Percentiles rank a stretch among this genome's conserved stretches.
phyloP scores from a whole-genome alignment of 345 rosid species.

The Orychophragmus violaceus region DNA sequence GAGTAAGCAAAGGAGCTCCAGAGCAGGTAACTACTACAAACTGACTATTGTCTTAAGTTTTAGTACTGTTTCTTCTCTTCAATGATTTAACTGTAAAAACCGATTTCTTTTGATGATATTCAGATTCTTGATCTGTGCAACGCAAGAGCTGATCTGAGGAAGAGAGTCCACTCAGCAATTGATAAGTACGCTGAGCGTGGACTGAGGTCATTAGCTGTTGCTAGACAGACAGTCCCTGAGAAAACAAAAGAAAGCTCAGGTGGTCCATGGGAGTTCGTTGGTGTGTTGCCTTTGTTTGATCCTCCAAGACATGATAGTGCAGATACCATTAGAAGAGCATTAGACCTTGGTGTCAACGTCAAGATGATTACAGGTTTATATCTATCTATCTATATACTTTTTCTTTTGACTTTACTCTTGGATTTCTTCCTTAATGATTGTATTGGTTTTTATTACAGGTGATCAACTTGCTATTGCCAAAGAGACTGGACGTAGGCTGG shows the following conservation, averaged over 20 bases:
- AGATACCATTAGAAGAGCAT: conserved; percentile 86
- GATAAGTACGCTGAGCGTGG: conserved; percentile 82
- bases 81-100: no score
- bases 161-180: conserved; percentile 52
- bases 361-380: conserved; percentile 89
- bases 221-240: conserved; percentile 79
- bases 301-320: conserved; percentile 99
- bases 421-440: not conserved
- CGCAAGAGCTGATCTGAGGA: conserved; percentile 50
- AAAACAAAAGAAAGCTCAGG: conserved; percentile 66
- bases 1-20: conserved; percentile 93
- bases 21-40: conserved; percentile 48
- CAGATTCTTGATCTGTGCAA: conserved; percentile 62
- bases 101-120: conserved; percentile 8
- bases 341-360: conserved; percentile 88
- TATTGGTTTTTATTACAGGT: no score
- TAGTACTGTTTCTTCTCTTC: not conserved
- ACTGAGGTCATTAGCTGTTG: conserved; percentile 67
- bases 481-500: conserved; percentile 92
- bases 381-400: not conserved
- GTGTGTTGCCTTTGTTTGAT: conserved; percentile 68
- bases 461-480: conserved; percentile 64
- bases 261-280: conserved; percentile 73
- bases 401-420: not conserved
- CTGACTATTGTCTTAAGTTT: not conserved